A percentile compares a stretch with the other conserved stretches of the same genome.
phyloP scores from a whole-genome alignment of 345 rosid genomes.

The Linum tenue region DNA sequence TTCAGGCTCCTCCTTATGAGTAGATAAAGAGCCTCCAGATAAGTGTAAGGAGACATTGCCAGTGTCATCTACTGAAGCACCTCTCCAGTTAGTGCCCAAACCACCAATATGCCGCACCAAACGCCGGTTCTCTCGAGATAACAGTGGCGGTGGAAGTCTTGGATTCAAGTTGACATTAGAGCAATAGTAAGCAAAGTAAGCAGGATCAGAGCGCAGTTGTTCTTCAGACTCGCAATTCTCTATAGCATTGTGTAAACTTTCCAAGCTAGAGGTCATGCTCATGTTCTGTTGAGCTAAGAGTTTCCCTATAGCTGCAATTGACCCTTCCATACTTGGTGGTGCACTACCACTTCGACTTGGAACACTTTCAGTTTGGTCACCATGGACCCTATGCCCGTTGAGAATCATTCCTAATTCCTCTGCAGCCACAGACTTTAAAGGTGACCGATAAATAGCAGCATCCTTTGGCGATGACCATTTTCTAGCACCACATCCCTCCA shows the following conservation, averaged over 20 bases:
- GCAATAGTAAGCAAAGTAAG: conserved; percentile 65
- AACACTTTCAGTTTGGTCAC: conserved; percentile 30
- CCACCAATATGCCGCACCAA: conserved; percentile 64
- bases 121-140: conserved; percentile 62
- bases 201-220: conserved; percentile 71
- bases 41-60: conserved; percentile 37
- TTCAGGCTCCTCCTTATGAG: conserved; percentile 77
- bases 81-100: conserved; percentile 38
- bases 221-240: conserved; percentile 61
- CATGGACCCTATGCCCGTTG: conserved; percentile 48
- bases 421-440: conserved; percentile 43
- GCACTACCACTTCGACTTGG: conserved; percentile 95
- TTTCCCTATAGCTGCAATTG: conserved; percentile 67
- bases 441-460: conserved; percentile 41
- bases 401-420: conserved; percentile 70
- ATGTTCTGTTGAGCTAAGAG: conserved; percentile 56
- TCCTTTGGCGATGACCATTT: conserved; percentile 56
- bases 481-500: conserved; percentile 48
- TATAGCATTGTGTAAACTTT: conserved; percentile 44
- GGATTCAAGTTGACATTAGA: conserved; percentile 84
- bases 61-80: conserved; percentile 43
- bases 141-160: conserved; percentile 86
- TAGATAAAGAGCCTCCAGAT: conserved; percentile 46
- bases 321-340: conserved; percentile 96
- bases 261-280: conserved; percentile 35